These are phyloP conservation scores for Aspergillus ibericus DNA, from an alignment of 2,329 filamentous ascomycete species.

Conservation along the genomic window DNA sequence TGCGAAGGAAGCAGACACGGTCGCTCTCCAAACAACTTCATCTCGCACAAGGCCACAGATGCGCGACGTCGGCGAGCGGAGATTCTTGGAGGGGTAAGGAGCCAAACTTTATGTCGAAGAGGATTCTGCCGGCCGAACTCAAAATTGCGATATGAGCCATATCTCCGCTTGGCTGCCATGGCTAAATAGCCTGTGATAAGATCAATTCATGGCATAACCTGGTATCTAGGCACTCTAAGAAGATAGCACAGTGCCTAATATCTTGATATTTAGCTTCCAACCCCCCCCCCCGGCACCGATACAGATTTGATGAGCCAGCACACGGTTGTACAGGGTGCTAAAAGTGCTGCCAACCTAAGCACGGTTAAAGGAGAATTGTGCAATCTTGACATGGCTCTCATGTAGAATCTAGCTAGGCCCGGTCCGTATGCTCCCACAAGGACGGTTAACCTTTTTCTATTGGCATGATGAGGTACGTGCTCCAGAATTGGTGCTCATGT, in stretches of 20 bases:
- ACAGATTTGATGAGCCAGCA: too few relatives aligned
- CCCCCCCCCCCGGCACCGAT: too few relatives aligned
- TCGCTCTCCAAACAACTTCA: not conserved
- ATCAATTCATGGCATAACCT: not conserved
- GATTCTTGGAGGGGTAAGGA: not conserved
- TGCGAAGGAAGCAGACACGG: not conserved
- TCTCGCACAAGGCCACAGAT: not conserved
- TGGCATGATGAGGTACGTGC: not conserved
- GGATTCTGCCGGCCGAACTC: conserved; percentile 1
- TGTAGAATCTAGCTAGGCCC: too few relatives aligned
- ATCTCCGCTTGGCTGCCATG: not conserved
- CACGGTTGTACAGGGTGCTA: too few relatives aligned
- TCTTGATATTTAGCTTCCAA: too few relatives aligned
- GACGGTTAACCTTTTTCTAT: not conserved
- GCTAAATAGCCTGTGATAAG: not conserved
- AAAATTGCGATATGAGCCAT: not conserved
- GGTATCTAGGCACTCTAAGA: not conserved
- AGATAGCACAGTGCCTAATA: too few relatives aligned
- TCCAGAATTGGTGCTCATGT: not conserved
- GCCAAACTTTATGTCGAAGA: not conserved
- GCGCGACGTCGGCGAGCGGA: not conserved
- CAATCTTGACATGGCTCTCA: too few relatives aligned
- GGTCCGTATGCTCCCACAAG: too few relatives aligned
- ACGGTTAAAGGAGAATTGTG: too few relatives aligned
- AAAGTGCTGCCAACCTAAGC: too few relatives aligned